Base-by-base conservation (phyloP, 768 basidiomycete genomes). In the Suillus cothurnatus region DNA sequence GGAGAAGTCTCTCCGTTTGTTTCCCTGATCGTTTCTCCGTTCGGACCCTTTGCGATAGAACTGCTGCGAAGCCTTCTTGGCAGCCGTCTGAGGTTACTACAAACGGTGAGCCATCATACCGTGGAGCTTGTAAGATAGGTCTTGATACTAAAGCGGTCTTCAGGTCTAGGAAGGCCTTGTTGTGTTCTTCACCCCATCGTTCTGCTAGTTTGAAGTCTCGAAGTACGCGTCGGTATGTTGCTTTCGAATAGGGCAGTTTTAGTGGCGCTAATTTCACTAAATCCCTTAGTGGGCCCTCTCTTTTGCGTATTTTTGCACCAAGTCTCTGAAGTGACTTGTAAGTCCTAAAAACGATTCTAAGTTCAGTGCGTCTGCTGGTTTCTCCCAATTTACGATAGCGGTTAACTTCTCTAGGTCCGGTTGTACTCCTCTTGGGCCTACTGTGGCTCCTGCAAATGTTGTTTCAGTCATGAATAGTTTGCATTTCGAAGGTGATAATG, bases 401-500 rank as follows among this genome's bases (percentile, higher is more conserved):
- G 74, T 75, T 7, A 82, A 66, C 64, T 83, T 83, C 6, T 72
- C 52, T 5, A 71, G 67, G 67, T 82, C 79, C 0, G 79, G 75
- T 17, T 64, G 63, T 1, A 82, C 73, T 0, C 81, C 81, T 0
- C 68, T 43, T 0, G 72, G 71, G 2, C 79, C 74, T 1, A 82
- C 72, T 0, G 47, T 52, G 0, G 74, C 76, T 0, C 81, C 81
- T 2, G 77, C 77, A 59, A 82, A 82, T 0, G 77, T 71, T 0
- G 72, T 72, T 38, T 79, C 73, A 0, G n/a, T 45, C 45, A 45
- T 45, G 21, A 45, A 45, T 0, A 45, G 14, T 5, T 9, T 9
- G 19, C 45, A 45, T 12, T 45, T 45, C n/a, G n/a, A n/a, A n/a
- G n/a, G n/a, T n/a, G 45, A 45, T 2, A 11, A 26, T 1, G 34